Conservation (phyloP, 2,329 filamentous ascomycete genomes). For the Exserohilum rostratum region DNA sequence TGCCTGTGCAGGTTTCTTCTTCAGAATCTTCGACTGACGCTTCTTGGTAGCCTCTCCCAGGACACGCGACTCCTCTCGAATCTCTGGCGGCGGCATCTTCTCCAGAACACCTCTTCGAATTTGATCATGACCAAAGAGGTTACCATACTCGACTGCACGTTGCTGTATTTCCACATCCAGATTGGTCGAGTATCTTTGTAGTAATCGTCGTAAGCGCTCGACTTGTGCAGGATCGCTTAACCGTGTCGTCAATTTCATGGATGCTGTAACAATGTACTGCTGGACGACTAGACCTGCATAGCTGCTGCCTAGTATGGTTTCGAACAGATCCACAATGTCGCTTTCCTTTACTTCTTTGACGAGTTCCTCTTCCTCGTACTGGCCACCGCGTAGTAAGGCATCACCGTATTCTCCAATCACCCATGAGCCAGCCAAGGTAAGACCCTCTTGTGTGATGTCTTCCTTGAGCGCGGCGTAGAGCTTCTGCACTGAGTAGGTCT, state of each 20-base stretch:
- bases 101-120: conserved; percentile 90
- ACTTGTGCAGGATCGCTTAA: conserved; percentile 84
- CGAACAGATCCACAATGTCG: conserved; percentile 92
- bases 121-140: conserved; percentile 88
- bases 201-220: conserved; percentile 79
- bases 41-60: conserved; percentile 74
- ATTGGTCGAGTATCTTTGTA: conserved; percentile 80
- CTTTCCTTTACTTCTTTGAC: conserved; percentile 82
- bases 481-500: conserved; percentile 96
- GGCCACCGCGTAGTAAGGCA: conserved; percentile 82
- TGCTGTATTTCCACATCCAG: conserved; percentile 96
- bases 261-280: conserved; percentile 93
- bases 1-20: conserved; percentile 76
- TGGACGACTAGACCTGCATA: conserved; percentile 90
- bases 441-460: conserved; percentile 95
- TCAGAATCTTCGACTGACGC: conserved; percentile 60
- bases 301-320: conserved; percentile 88
- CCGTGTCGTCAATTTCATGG: conserved; percentile 93
- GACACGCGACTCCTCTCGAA: conserved; percentile 91
- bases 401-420: conserved; percentile 98
- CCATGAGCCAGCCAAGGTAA: conserved; percentile 93
- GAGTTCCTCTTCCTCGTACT: conserved; percentile 92
- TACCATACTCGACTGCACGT: conserved; percentile 91
- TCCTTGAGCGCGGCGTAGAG: conserved; percentile 89
- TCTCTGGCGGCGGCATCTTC: conserved; percentile 97